Percentiles rank a stretch among this genome's conserved stretches.
Conservation (phyloP, 2,329 filamentous ascomycete species). For the Pyricularia sp. region DNA sequence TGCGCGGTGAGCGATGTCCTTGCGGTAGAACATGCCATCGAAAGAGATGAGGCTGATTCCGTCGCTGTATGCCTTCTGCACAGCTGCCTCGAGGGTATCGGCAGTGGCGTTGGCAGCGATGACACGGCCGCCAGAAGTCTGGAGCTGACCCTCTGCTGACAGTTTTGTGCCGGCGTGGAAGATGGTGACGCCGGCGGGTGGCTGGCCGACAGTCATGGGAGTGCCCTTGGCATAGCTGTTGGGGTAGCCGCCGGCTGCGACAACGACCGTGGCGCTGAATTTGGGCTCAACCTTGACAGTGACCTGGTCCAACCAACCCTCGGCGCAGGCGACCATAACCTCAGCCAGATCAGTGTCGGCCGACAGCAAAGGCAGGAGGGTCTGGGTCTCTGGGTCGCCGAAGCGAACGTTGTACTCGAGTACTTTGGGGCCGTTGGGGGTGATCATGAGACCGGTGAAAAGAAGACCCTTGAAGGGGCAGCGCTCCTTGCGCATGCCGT, state of each 20-base stretch:
- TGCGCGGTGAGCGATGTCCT: conserved; percentile 79
- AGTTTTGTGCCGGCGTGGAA: conserved; percentile 89
- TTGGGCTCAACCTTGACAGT: conserved; percentile 56
- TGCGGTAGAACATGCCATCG: conserved; percentile 82
- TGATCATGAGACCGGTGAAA: conserved; percentile 93
- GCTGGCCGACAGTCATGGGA: conserved; percentile 38
- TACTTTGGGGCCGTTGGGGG: conserved; percentile 67
- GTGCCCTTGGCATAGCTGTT: conserved; percentile 75
- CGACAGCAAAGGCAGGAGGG: conserved; percentile 68
- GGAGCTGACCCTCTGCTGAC: conserved; percentile 49
- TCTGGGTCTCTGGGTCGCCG: conserved; percentile 88
- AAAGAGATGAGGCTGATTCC: conserved; percentile 75
- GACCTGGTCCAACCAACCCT: conserved; percentile 63
- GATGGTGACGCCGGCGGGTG: conserved; percentile 52
- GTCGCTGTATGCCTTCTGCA: conserved; percentile 71
- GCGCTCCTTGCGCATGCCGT: conserved; percentile 77
- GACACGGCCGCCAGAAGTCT: conserved; percentile 79
- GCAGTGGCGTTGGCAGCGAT: conserved; percentile 81
- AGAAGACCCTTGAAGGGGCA: conserved; percentile 65
- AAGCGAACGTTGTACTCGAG: conserved; percentile 92
- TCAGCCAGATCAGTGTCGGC: conserved; percentile 76
- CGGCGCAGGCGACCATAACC: conserved; percentile 77
- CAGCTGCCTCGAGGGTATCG: conserved; percentile 67
- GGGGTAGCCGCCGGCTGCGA: conserved; percentile 86
- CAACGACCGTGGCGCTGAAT: conserved; percentile 86